phyloP scores from a whole-genome alignment of 495 filamentous ascomycete genomes.

The Lichenothelia convexa region DNA sequence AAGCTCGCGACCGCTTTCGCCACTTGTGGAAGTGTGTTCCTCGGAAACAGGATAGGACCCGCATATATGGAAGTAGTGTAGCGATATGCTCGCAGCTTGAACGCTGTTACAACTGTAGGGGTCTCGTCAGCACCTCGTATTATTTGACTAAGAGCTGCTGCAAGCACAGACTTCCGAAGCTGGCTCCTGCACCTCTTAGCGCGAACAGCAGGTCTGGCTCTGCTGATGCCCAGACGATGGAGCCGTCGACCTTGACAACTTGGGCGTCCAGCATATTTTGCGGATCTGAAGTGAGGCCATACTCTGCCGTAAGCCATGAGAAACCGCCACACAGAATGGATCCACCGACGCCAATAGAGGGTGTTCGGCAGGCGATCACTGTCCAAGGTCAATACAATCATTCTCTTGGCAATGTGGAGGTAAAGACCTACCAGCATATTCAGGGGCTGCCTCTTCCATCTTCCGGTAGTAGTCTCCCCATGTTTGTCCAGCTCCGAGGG shows the following conservation, averaged over 20 bases:
- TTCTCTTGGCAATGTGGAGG: too few relatives aligned
- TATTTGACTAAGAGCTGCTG: neutral
- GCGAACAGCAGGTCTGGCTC: slow-evolving; percentile 20
- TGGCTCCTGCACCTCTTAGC: slow-evolving; percentile 14
- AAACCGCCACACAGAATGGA: slow-evolving; percentile 15
- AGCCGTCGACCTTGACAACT: slow-evolving; percentile 13
- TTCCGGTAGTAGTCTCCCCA: slow-evolving; percentile 13
- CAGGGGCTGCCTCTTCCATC: slow-evolving; percentile 13
- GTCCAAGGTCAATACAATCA: too few relatives aligned
- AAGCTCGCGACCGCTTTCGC: slow-evolving; percentile 11
- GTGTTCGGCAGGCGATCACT: slow-evolving; percentile 13
- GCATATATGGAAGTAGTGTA: slow-evolving; percentile 11
- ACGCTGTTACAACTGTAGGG: slow-evolving; percentile 8
- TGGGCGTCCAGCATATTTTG: slow-evolving; percentile 19
- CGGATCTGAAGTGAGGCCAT: slow-evolving; percentile 15
- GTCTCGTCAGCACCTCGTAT: neutral
- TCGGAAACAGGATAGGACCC: slow-evolving; percentile 11
- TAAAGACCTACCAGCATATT: too few relatives aligned
- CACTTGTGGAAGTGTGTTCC: slow-evolving; percentile 5
- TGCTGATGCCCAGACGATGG: slow-evolving; percentile 15
- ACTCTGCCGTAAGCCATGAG: slow-evolving; percentile 17
- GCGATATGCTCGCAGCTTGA: slow-evolving; percentile 12
- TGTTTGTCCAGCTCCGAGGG: slow-evolving; percentile 13
- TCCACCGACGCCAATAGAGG: slow-evolving; percentile 17
- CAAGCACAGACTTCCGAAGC: slow-evolving; percentile 9